A percentile compares a stretch with the other conserved stretches of the same genome.
Evolutionary conservation across 352 stramenopile genomes (phyloP).

Genomic region (Pythium dissimile): DNA sequence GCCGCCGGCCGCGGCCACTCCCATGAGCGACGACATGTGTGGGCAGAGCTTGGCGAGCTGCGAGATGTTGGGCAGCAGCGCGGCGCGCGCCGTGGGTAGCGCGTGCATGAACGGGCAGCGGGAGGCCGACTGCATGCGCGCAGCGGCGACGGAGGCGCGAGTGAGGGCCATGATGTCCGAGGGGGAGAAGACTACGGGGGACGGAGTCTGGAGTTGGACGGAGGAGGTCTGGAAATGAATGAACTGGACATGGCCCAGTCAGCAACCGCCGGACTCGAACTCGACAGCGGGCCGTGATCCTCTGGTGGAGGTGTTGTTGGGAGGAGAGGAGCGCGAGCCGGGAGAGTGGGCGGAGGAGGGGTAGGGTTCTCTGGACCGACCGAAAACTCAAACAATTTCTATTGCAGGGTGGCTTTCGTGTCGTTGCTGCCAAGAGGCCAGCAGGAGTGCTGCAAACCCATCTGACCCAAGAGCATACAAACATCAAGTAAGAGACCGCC

Average conservation of each 20-base stretch:
- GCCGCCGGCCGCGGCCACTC: constrained; percentile 40
- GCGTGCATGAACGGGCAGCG: constrained; percentile 85
- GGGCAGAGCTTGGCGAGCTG: constrained; percentile 83
- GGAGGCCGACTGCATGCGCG: constrained; percentile 65
- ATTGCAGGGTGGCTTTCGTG: constrained; percentile 6
- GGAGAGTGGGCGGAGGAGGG: background rate
- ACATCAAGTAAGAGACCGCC: constrained; percentile 27
- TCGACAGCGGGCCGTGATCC: constrained; percentile 1
- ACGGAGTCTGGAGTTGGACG: constrained; percentile 22
- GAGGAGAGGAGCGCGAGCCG: background rate
- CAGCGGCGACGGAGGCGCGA: constrained; percentile 59
- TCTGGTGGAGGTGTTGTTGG: constrained; percentile 2
- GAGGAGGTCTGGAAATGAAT: constrained; percentile 30
- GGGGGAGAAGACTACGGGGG: background rate
- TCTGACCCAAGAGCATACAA: constrained; percentile 11
- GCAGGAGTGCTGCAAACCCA: constrained; percentile 10
- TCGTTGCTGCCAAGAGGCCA: constrained; percentile 8
- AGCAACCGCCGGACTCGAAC: background rate
- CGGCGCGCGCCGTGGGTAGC: constrained; percentile 63
- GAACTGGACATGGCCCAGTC: background rate
- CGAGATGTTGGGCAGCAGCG: constrained; percentile 81
- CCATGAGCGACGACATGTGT: constrained; percentile 85
- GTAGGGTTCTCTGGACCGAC: background rate
- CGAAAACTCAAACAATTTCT: background rate
- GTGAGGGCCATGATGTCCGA: constrained; percentile 54